Percentiles rank a stretch among this genome's conserved stretches.
Conservation (phyloP, 1,284 basidiomycete species). For the Stereum hirsutum region DNA sequence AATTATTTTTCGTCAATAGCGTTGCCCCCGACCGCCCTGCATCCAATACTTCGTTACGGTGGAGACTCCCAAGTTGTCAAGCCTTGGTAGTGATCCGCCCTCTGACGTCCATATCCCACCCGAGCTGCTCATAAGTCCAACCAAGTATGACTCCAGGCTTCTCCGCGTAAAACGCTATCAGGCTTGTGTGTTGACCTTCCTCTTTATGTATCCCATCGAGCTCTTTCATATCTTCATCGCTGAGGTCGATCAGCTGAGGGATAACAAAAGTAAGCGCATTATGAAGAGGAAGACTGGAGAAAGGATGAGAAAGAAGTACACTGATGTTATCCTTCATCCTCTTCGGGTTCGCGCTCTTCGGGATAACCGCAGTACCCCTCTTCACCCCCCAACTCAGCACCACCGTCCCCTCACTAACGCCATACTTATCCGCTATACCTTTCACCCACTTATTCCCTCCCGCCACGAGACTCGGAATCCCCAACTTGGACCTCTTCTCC, state of each 20-base stretch:
- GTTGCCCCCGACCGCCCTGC: too few species aligned
- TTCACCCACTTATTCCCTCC: too few species aligned
- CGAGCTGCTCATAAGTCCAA: constrained; percentile 41
- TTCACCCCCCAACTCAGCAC: constrained; percentile 43
- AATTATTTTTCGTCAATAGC: too few species aligned
- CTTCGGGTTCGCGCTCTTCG: constrained; percentile 38
- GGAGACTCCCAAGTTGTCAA: too few species aligned
- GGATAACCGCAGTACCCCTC: constrained; percentile 30
- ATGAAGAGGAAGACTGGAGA: too few species aligned
- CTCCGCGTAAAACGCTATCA: constrained; percentile 24
- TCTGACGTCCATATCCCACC: constrained; percentile 41
- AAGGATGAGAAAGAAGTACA: constrained; percentile 17
- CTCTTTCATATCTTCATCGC: constrained; percentile 27
- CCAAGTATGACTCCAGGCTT: constrained; percentile 30
- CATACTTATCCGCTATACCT: constrained; percentile 39
- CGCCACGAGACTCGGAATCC: constrained; percentile 10
- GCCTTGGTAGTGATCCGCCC: too few species aligned
- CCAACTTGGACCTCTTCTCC: not conserved
- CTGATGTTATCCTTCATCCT: constrained; percentile 39
- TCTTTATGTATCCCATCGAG: constrained; percentile 32
- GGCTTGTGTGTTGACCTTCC: constrained; percentile 36
- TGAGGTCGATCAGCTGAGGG: constrained; percentile 20
- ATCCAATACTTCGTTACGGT: too few species aligned
- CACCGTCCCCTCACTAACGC: constrained; percentile 40
- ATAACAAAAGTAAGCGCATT: not conserved